Evolutionary conservation across 208 protist genomes (phyloP), one percentile per base, ranked within the genome.

Genomic region (Herpetomonas samuelpessoai): DNA sequence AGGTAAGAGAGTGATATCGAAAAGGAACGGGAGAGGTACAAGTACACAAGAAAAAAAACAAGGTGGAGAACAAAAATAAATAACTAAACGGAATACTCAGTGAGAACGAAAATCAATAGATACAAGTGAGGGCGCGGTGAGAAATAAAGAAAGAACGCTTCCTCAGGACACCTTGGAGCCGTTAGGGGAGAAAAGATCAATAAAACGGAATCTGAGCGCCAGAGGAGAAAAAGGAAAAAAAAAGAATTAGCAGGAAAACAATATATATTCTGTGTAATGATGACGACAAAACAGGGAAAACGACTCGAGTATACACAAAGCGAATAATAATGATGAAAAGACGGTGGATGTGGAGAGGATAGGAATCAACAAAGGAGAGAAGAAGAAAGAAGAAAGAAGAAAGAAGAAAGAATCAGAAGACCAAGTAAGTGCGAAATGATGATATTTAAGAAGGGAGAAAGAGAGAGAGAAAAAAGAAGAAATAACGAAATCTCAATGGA

Each of bases 191-290:
- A 29, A 35, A n/a, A 56, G 18, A n/a, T 38, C 4, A 56, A 56
- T 38, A 4, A 38, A n/a, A 56, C 19, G n/a, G n/a, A n/a, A n/a
- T n/a, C n/a, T n/a, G n/a, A n/a, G n/a, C n/a, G n/a, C n/a, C n/a
- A 56, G 35, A 9, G 50, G 50, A 56, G 35, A 29, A n/a, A 19
- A 27, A 55, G 27, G 46, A 41, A 47, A 65, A 57, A 39, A 52
- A 56, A 47, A 58, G 57, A 57, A 9, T 62, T 63, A 53, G 6
- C 31, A 69, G 61, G 27, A 26, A 41, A 26, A 49, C 35, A 63
- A 44, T 12, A 9, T 64, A 51, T 27, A 16, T 45, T 45, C 38
- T n/a, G 12, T n/a, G 12, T n/a, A n/a, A n/a, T 45, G 12, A 45
- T n/a, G 38, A 45, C 38, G 14, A 45, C 18, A 12, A 45, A 12